These are phyloP conservation scores for Arabidopsis lyrata DNA, from an alignment of 441 rosid genomes.

Conservation along the genomic window DNA sequence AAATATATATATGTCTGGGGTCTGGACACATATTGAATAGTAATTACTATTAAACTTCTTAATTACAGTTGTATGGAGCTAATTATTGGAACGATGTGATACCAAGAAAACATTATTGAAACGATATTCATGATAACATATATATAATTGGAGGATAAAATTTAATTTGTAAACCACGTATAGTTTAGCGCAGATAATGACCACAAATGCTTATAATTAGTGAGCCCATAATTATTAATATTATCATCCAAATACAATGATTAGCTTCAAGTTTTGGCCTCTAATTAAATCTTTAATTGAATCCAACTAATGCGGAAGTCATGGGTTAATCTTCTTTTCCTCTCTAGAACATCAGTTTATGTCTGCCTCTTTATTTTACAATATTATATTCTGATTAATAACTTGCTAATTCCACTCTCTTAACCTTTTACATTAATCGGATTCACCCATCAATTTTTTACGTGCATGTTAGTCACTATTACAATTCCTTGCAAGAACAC, in stretches of 20 bases:
- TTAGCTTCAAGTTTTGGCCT: slow-evolving; percentile 40
- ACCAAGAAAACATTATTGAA: slow-evolving; percentile 40
- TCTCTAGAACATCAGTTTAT: slow-evolving; percentile 24
- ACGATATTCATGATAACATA: slow-evolving; percentile 40
- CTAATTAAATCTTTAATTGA: slow-evolving; percentile 45
- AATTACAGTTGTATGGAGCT: slow-evolving; percentile 37
- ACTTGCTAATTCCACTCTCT: neutral
- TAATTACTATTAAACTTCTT: slow-evolving; percentile 4
- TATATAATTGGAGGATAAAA: slow-evolving; percentile 24
- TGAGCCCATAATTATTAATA: slow-evolving; percentile 39
- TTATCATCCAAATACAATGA: slow-evolving; percentile 48
- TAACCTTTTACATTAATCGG: slow-evolving; percentile 1
- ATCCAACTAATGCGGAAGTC: slow-evolving; percentile 46
- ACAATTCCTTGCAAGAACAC: slow-evolving; percentile 13
- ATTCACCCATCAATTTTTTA: neutral
- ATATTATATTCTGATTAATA: slow-evolving; percentile 6
- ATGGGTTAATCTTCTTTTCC: slow-evolving; percentile 42
- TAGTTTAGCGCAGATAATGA: slow-evolving; percentile 33
- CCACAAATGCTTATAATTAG: slow-evolving; percentile 43
- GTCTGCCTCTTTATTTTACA: slow-evolving; percentile 5
- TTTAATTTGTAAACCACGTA: slow-evolving; percentile 26
- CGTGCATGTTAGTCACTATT: slow-evolving; percentile 16
- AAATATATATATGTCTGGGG: too few relatives aligned
- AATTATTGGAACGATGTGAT: slow-evolving; percentile 42
- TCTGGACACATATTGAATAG: neutral